Conservation (phyloP, 257 asterid species). For the Oldenlandia corymbosa region DNA sequence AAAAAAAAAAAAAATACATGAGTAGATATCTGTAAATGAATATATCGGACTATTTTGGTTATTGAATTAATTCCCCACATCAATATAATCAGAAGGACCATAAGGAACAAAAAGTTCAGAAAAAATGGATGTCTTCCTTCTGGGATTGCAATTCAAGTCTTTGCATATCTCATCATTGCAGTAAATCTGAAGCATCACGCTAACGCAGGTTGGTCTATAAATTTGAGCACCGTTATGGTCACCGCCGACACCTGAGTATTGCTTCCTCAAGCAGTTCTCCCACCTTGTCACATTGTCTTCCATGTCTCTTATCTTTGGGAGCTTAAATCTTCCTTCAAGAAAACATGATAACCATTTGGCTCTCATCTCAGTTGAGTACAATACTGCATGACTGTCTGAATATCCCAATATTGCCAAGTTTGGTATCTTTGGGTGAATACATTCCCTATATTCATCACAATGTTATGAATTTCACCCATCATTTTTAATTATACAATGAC, state of each 20-base stretch:
- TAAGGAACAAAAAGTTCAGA: constrained; percentile 38
- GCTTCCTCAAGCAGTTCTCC: constrained; percentile 35
- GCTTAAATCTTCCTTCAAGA: constrained; percentile 39
- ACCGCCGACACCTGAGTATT: constrained; percentile 19
- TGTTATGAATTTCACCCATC: no score
- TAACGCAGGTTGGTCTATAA: constrained; percentile 50
- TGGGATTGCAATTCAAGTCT: constrained; percentile 45
- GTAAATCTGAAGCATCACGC: constrained; percentile 45
- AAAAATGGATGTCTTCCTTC: constrained; percentile 34
- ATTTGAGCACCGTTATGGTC: no score
- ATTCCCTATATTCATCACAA: no score
- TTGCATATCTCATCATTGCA: constrained; percentile 55
- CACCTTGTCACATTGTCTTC: constrained; percentile 41
- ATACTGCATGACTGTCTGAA: constrained; percentile 44
- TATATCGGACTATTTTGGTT: no score
- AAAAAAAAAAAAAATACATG: no score
- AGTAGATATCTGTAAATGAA: no score
- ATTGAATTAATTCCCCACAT: neutral
- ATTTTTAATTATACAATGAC: no score
- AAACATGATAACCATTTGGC: constrained; percentile 52
- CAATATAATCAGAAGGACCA: constrained; percentile 39
- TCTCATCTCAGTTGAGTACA: constrained; percentile 47
- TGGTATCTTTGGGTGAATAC: constrained; percentile 59
- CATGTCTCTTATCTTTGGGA: constrained; percentile 40
- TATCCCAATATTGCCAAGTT: constrained; percentile 55